phyloP scores from a whole-genome alignment of 192 early-diverging fungal species.

The Spizellomyces sp. region DNA sequence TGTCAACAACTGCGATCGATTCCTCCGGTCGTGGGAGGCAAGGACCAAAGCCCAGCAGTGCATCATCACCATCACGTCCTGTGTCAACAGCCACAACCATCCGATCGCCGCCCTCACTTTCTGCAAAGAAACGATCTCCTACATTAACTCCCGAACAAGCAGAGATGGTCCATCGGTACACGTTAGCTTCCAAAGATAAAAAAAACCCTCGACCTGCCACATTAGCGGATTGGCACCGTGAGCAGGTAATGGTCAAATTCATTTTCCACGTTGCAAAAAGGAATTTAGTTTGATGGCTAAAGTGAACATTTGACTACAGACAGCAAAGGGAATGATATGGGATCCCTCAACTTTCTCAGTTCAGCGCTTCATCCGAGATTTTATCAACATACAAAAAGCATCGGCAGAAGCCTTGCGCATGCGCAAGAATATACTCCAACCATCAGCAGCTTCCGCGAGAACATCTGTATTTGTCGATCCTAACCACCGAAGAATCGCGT shows the following conservation, averaged over 20 bases:
- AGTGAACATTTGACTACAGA: not conserved
- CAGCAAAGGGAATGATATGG: not conserved
- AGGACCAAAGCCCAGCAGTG: not conserved
- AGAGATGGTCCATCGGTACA: not conserved
- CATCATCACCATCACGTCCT: not conserved
- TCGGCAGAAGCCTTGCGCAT: constrained; percentile 26
- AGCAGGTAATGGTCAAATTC: no score
- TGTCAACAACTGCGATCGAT: not conserved
- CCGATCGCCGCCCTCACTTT: not conserved
- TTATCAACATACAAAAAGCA: not conserved
- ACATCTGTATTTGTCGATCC: not conserved
- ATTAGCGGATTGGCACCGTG: not conserved
- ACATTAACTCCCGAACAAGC: constrained; percentile 4
- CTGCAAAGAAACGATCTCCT: not conserved
- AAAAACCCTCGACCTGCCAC: not conserved
- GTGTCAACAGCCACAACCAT: not conserved
- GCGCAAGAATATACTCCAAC: not conserved
- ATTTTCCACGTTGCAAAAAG: no score
- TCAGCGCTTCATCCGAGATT: constrained; percentile 15
- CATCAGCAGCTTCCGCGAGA: not conserved
- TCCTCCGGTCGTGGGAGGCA: not conserved
- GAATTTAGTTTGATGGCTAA: not conserved
- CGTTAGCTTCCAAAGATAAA: not conserved
- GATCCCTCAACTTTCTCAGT: constrained; percentile 15
- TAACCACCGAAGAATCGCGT: not conserved